Evolutionary conservation across 2,329 filamentous ascomycete genomes (phyloP).

Genomic region (Aspergillus awamori): DNA sequence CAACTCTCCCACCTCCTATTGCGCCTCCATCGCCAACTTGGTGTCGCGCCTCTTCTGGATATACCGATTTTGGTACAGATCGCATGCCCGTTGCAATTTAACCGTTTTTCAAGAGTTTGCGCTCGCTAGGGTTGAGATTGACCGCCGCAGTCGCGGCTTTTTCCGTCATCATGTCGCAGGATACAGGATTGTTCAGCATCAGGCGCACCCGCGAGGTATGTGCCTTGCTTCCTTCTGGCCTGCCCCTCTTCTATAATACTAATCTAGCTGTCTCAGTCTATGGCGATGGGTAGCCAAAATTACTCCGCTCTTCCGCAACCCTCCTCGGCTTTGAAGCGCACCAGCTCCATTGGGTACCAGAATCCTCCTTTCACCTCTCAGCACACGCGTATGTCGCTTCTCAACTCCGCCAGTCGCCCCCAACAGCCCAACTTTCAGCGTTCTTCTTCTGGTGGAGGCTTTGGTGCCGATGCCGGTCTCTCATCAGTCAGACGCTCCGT

Average conservation of each 20-base stretch:
- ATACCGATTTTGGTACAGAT: neutral
- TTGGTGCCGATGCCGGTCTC: slow-evolving; percentile 76
- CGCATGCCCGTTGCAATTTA: neutral
- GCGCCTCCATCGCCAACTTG: neutral
- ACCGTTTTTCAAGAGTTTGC: neutral
- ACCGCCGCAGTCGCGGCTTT: slow-evolving; percentile 33
- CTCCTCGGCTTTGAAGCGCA: slow-evolving; percentile 89
- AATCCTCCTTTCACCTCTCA: slow-evolving; percentile 66
- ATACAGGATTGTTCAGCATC: slow-evolving; percentile 85
- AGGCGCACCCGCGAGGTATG: slow-evolving; percentile 87
- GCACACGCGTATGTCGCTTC: slow-evolving; percentile 82
- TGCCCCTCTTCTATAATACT: slow-evolving; percentile 15
- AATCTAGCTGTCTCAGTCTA: slow-evolving; percentile 19
- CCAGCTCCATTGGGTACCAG: slow-evolving; percentile 72
- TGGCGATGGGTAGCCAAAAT: slow-evolving; percentile 81
- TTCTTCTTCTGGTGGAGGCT: slow-evolving; percentile 72
- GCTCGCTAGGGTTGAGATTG: neutral
- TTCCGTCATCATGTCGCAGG: slow-evolving; percentile 72
- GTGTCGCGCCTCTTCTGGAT: neutral
- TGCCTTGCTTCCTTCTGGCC: slow-evolving; percentile 1
- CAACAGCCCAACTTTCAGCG: slow-evolving; percentile 86
- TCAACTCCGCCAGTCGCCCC: slow-evolving; percentile 79
- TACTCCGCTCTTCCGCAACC: slow-evolving; percentile 88
- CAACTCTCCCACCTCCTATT: slow-evolving; percentile 7
- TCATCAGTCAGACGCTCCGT: slow-evolving; percentile 82